A percentile compares a stretch with the other conserved stretches of the same genome.
These are phyloP conservation scores for Xerocomellus chrysenteron DNA, from an alignment of 768 basidiomycete genomes.

Conservation along the genomic window DNA sequence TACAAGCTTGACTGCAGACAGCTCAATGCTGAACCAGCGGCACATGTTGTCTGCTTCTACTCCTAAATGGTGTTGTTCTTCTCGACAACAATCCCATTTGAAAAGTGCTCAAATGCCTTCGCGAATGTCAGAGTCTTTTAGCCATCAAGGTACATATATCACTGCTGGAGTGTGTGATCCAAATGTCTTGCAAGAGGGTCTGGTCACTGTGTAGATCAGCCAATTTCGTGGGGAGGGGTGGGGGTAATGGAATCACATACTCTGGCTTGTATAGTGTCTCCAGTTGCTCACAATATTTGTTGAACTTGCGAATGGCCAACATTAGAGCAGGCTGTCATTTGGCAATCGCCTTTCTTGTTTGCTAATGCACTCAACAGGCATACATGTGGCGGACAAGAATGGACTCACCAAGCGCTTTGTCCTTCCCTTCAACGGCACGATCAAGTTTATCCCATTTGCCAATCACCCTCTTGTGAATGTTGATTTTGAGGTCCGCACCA, in stretches of 20 bases:
- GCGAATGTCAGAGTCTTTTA: slow-evolving; percentile 31
- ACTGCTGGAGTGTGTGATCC: neutral
- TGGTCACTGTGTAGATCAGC: slow-evolving; percentile 11
- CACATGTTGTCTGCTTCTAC: slow-evolving; percentile 36
- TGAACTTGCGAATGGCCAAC: neutral
- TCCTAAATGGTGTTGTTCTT: slow-evolving; percentile 29
- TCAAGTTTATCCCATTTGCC: slow-evolving; percentile 29
- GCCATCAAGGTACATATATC: slow-evolving; percentile 25
- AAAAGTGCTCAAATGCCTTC: slow-evolving; percentile 34
- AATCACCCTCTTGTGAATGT: slow-evolving; percentile 24
- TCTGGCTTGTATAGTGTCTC: neutral
- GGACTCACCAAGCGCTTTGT: neutral
- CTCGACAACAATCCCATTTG: slow-evolving; percentile 27
- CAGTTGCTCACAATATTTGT: neutral
- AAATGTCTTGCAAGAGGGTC: slow-evolving; percentile 35
- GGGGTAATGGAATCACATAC: slow-evolving; percentile 31
- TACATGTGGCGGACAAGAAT: neutral
- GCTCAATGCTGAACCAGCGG: slow-evolving; percentile 29
- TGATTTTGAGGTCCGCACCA: slow-evolving; percentile 23
- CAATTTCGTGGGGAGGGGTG: slow-evolving; percentile 32
- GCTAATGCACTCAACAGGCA: neutral
- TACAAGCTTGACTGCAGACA: neutral
- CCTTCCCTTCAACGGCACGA: slow-evolving; percentile 19
- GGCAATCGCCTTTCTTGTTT: neutral
- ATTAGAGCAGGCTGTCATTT: neutral